Base-by-base conservation (phyloP, 176 grass and related monocot genomes). In the Bolboschoenus planiculmis region DNA sequence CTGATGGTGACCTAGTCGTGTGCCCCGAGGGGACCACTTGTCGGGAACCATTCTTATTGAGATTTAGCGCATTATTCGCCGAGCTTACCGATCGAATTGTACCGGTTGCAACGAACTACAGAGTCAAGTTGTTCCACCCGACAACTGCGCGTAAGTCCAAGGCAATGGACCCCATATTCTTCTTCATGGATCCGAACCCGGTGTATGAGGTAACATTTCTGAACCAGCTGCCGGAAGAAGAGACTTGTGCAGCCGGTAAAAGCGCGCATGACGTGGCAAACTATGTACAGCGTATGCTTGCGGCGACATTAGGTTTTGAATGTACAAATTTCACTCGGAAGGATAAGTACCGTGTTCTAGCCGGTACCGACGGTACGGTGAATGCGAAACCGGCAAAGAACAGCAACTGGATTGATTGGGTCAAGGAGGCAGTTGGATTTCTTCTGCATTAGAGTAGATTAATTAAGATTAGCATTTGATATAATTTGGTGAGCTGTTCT, bases 161-260 rank as follows among this genome's bases (percentile, higher is more conserved):
- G 84, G 92, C 92, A 84, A 99, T 99, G 96, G 96, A 99, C 56
- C 96, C 96, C 4, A 93, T 99, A 71, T 99, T 95, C 89, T 95
- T 99, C 92, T 99, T 99, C 90, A 99, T 99, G 96, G 94, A 99
- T 79, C 92, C 92, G 6, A 67, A 91, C 34, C 96, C 96, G 0
- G 86, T 95, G 5, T 99, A 99, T 60, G 91, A 99, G 91, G 89
- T 99, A 18, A 99, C 89, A 6, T 99, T 99, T 67, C 86, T 99
- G 4, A 90, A 88, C 84, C 96, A 99, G 83, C 89, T 99, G 27
- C 92, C 90, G 14, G 78, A 57, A 36, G 92, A 99, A 78, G 90
- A 85, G 3, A 99, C 91, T 8, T 98, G 96, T 78, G 61, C 90
- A 0, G 85, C 89, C 3, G 96, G 96, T 7, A 91, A 83, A 86